These are phyloP conservation scores for Ogataea ramenticola DNA, from an alignment of 805 yeast species.

Conservation along the genomic window DNA sequence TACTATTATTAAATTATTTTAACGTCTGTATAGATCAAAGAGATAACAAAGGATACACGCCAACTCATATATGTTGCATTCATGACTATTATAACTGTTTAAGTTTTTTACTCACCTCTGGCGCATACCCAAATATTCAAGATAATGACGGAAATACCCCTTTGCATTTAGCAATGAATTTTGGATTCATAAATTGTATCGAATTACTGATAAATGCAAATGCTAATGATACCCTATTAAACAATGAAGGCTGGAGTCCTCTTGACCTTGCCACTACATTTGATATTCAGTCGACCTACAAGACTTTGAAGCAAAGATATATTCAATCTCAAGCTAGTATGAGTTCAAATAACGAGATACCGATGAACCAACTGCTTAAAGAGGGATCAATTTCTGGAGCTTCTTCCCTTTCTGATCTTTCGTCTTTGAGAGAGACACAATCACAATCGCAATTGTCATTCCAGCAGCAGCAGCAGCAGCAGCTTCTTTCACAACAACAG, in stretches of 20 bases:
- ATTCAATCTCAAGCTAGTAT: not conserved
- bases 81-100: conserved; percentile 57
- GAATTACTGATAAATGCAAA: conserved; percentile 42
- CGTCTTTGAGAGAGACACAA: not conserved
- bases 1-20: conserved; percentile 60
- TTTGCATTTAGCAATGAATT: conserved; percentile 73
- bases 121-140: conserved; percentile 67
- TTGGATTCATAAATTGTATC: conserved; percentile 53
- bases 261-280: conserved; percentile 50
- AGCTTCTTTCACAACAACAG: not conserved
- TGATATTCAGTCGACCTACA: conserved; percentile 39
- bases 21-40: conserved; percentile 38
- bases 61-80: conserved; percentile 61
- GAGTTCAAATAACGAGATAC: not conserved
- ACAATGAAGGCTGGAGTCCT: conserved; percentile 60
- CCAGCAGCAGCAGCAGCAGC: no score
- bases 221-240: conserved; percentile 41
- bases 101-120: conserved; percentile 58
- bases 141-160: conserved; percentile 79
- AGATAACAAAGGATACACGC: conserved; percentile 46
- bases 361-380: not conserved
- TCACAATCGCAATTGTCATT: no score
- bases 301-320: conserved; percentile 15
- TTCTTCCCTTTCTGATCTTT: not conserved
- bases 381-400: not conserved